These are phyloP conservation scores for Ophiosphaerella herpotricha DNA, from an alignment of 2,329 filamentous ascomycete species.

Conservation along the genomic window DNA sequence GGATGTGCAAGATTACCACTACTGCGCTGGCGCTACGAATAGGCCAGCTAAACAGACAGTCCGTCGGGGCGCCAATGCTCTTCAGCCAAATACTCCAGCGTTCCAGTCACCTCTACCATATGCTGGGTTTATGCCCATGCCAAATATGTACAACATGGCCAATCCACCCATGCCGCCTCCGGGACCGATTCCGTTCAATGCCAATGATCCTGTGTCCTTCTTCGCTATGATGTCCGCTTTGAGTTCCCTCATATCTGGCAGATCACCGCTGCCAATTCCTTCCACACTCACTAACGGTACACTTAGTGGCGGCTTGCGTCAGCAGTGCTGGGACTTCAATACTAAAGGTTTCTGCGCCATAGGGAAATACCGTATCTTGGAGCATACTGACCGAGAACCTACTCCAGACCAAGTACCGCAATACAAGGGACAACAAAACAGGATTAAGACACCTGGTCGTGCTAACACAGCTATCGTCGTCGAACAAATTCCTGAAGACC, in stretches of 20 bases:
- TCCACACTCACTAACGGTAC: conserved; percentile 39
- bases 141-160: conserved; percentile 12
- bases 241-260: conserved; percentile 47
- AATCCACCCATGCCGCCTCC: conserved; percentile 48
- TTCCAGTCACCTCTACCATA: conserved; percentile 9
- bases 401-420: conserved; percentile 44
- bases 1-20: conserved; percentile 49
- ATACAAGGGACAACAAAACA: conserved; percentile 62
- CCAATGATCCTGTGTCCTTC: conserved; percentile 64
- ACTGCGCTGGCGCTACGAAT: conserved; percentile 37
- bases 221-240: conserved; percentile 63
- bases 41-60: conserved; percentile 63
- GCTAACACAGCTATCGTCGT: conserved; percentile 72
- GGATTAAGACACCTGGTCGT: conserved; percentile 53
- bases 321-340: conserved; percentile 72
- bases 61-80: conserved; percentile 49
- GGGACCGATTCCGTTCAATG: conserved; percentile 60
- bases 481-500: conserved; percentile 75
- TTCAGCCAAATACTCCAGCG: conserved; percentile 6
- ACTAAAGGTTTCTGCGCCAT: conserved; percentile 72
- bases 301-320: conserved; percentile 20
- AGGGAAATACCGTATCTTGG: conserved; percentile 69
- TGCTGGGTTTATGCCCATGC: conserved; percentile 12
- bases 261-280: conserved; percentile 39
- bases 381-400: conserved; percentile 61